Evolutionary conservation across 345 rosid species (phyloP).

Genomic region (Bruguiera parviflora): DNA sequence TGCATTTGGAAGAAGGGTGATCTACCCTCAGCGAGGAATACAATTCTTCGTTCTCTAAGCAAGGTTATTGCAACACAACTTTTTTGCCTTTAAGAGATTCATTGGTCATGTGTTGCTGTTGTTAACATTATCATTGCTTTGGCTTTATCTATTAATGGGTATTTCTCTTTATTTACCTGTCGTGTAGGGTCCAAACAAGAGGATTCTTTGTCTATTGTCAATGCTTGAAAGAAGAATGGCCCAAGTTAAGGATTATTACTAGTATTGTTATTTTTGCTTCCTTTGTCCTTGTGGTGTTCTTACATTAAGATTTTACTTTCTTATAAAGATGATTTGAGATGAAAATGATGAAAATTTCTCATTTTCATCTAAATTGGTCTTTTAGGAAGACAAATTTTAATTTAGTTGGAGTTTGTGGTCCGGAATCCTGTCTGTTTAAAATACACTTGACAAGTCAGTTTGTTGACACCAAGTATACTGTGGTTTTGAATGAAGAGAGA

Average conservation of each 20-base stretch:
- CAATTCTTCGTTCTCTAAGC: conserved; percentile 65
- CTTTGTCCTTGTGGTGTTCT: not conserved
- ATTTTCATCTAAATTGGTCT: too few relatives aligned
- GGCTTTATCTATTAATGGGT: conserved; percentile 1
- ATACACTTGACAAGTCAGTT: too few relatives aligned
- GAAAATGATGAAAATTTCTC: not conserved
- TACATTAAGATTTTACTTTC: not conserved
- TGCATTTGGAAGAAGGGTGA: conserved; percentile 86
- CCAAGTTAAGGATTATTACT: conserved; percentile 46
- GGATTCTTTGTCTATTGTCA: conserved; percentile 61
- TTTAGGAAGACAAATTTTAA: too few relatives aligned
- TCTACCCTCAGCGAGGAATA: conserved; percentile 56
- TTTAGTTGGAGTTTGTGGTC: too few relatives aligned
- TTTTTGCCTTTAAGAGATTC: not conserved
- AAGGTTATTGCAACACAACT: conserved; percentile 36
- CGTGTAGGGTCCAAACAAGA: conserved; percentile 61
- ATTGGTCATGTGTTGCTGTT: not conserved
- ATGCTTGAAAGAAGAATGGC: conserved; percentile 77
- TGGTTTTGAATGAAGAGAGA: too few relatives aligned
- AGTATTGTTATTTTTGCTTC: not conserved
- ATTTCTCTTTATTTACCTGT: conserved; percentile 7
- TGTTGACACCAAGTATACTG: too few relatives aligned
- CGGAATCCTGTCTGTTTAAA: too few relatives aligned
- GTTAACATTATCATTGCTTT: not conserved
- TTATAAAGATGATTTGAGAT: not conserved